phyloP scores from a whole-genome alignment of 805 yeast genomes.

The Metschnikowia kofuensis region DNA sequence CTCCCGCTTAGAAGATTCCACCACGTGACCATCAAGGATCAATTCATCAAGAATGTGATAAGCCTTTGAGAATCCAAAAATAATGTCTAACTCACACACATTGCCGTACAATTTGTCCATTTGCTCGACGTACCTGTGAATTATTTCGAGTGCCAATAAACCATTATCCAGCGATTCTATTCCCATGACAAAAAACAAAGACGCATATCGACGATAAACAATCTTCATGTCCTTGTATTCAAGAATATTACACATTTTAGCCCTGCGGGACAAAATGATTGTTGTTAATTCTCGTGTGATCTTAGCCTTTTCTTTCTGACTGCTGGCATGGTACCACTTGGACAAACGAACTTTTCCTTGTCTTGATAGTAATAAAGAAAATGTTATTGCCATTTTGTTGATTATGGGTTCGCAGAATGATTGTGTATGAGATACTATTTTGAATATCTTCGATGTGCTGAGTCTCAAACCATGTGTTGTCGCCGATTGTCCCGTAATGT shows the following conservation, averaged over 20 bases:
- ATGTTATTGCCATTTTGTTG: conserved; percentile 66
- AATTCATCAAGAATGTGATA: conserved; percentile 90
- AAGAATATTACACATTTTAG: conserved; percentile 92
- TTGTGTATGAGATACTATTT: too few species aligned
- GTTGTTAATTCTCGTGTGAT: conserved; percentile 85
- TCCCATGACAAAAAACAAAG: conserved; percentile 85
- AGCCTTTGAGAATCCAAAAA: conserved; percentile 92
- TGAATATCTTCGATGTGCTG: too few species aligned
- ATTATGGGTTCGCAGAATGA: too few species aligned
- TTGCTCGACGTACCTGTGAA: conserved; percentile 92
- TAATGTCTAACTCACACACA: conserved; percentile 94
- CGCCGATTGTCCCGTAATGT: too few species aligned
- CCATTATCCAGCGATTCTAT: conserved; percentile 84
- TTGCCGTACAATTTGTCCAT: conserved; percentile 96
- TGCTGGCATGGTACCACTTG: conserved; percentile 85
- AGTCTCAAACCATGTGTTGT: too few species aligned
- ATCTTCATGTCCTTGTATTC: conserved; percentile 84
- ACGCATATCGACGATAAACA: conserved; percentile 90
- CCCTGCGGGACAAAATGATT: conserved; percentile 75
- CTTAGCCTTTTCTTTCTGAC: conserved; percentile 83
- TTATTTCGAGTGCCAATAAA: conserved; percentile 74
- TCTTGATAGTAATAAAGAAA: conserved; percentile 76
- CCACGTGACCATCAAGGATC: conserved; percentile 80
- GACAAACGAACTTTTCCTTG: conserved; percentile 94
- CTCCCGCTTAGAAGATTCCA: conserved; percentile 79